Percentiles rank a stretch among this genome's conserved stretches.
These are phyloP conservation scores for Nigrospora osmanthi DNA, from an alignment of 2,329 filamentous ascomycete genomes.

Conservation along the genomic window DNA sequence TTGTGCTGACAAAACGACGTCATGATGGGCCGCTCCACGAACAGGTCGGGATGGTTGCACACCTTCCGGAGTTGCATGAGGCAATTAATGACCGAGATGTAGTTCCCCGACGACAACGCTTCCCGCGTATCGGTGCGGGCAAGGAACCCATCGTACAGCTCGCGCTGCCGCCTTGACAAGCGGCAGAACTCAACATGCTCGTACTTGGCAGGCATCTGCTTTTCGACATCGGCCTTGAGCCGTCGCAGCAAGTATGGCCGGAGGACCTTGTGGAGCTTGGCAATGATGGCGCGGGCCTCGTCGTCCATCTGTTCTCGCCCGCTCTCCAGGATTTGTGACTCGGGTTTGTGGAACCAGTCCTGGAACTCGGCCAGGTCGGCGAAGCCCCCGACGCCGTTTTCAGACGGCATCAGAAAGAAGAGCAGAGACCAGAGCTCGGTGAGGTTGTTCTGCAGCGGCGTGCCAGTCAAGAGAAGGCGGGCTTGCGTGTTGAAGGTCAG, in stretches of 20 bases:
- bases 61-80: constrained; percentile 96
- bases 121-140: constrained; percentile 82
- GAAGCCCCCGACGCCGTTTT: constrained; percentile 80
- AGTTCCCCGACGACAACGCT: constrained; percentile 86
- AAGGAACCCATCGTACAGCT: constrained; percentile 94
- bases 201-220: constrained; percentile 97
- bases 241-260: constrained; percentile 86
- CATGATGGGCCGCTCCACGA: constrained; percentile 91
- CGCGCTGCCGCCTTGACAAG: constrained; percentile 87
- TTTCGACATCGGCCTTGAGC: constrained; percentile 93
- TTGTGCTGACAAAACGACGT: constrained; percentile 89
- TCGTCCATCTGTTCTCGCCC: constrained; percentile 91
- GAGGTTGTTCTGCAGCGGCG: constrained; percentile 92
- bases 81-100: constrained; percentile 96
- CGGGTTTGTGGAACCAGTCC: constrained; percentile 90
- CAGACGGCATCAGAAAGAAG: constrained; percentile 92
- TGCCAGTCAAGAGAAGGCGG: constrained; percentile 83
- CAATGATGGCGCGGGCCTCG: constrained; percentile 84
- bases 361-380: constrained; percentile 94
- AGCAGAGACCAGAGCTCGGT: constrained; percentile 95
- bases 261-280: constrained; percentile 87
- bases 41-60: constrained; percentile 96
- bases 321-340: constrained; percentile 92
- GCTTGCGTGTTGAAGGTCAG: constrained; percentile 88
- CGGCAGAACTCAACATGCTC: constrained; percentile 96